Conservation (phyloP, 176 grass and related monocot species). For the Coix lacrymajobi region DNA sequence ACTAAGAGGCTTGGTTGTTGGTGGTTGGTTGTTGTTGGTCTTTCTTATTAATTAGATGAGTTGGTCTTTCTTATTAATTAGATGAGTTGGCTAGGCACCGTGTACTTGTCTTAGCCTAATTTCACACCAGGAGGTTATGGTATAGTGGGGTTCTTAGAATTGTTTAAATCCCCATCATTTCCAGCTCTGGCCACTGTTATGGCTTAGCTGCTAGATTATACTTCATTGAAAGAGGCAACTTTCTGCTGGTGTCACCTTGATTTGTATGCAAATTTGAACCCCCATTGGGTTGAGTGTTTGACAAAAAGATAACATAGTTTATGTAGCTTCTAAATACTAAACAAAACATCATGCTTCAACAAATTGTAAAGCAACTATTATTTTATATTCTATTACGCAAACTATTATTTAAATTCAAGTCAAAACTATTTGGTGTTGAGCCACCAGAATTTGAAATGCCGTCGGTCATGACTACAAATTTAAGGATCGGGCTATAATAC, state of each 20-base stretch:
- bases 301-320: conserved; percentile 4
- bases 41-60: too few relatives aligned
- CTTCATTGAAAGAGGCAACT: neutral
- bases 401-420: conserved; percentile 3
- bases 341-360: neutral
- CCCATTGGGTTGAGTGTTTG: neutral
- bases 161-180: neutral
- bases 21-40: too few relatives aligned
- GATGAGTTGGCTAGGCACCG: neutral
- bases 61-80: conserved; percentile 17
- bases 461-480: neutral
- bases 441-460: neutral
- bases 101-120: conserved; percentile 2
- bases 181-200: neutral
- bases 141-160: neutral
- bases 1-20: too few relatives aligned
- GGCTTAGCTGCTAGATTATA: neutral
- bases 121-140: neutral
- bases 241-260: neutral
- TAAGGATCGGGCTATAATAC: too few relatives aligned
- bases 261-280: neutral
- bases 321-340: neutral
- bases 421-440: neutral
- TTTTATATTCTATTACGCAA: neutral
- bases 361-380: neutral